Conservation (phyloP, 2,329 filamentous ascomycete species). For the Sordariomycetes sp. region DNA sequence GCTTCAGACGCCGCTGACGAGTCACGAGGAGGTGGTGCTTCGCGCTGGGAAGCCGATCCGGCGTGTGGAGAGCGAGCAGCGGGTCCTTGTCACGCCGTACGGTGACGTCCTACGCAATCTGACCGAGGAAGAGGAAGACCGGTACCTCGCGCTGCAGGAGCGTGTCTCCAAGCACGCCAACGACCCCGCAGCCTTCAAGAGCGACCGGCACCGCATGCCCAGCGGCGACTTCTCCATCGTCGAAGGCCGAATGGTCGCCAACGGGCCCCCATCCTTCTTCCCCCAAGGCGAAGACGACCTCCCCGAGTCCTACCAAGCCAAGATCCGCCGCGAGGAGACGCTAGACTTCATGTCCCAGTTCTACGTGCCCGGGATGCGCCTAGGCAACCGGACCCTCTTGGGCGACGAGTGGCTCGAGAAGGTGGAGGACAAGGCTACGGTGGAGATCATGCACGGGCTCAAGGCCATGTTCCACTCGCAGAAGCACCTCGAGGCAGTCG, state of each 20-base stretch:
- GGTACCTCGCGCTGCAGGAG: conserved; percentile 56
- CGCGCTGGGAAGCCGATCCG: conserved; percentile 34
- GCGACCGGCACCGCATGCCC: conserved; percentile 33
- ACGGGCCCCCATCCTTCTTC: conserved; percentile 49
- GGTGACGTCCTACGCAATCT: conserved; percentile 67
- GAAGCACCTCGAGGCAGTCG: background rate
- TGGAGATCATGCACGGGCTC: conserved; percentile 10
- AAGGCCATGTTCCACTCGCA: conserved; percentile 6
- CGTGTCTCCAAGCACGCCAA: conserved; percentile 34
- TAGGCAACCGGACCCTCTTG: conserved; percentile 31
- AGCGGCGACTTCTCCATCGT: conserved; percentile 47
- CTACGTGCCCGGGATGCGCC: conserved; percentile 45
- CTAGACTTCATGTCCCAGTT: conserved; percentile 59
- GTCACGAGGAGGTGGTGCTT: conserved; percentile 6
- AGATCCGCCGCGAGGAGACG: conserved; percentile 53
- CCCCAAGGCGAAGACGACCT: conserved; percentile 32
- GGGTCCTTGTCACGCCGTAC: conserved; percentile 62
- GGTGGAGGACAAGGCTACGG: conserved; percentile 14
- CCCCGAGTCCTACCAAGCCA: conserved; percentile 44
- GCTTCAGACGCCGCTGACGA: background rate
- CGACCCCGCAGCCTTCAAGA: conserved; percentile 41
- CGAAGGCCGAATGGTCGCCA: conserved; percentile 51
- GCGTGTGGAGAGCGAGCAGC: conserved; percentile 42
- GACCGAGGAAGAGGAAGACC: conserved; percentile 52
- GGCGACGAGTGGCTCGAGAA: conserved; percentile 8